Evolutionary conservation across 768 basidiomycete genomes (phyloP).

Genomic region (Tulasnella calospora): DNA sequence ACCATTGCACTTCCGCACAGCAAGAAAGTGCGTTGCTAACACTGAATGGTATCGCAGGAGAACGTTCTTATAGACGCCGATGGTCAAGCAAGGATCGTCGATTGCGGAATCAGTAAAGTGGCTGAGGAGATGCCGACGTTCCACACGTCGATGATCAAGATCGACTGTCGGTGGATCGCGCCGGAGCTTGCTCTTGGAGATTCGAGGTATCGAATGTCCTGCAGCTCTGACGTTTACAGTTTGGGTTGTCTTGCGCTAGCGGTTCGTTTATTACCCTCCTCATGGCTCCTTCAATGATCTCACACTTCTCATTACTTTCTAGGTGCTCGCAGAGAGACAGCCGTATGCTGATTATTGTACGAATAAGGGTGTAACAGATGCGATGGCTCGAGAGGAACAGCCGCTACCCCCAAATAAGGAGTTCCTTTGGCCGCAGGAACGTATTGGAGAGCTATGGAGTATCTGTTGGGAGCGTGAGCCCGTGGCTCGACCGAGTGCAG

Average conservation of each 20-base stretch:
- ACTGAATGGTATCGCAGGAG: not conserved
- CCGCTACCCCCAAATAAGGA: not conserved
- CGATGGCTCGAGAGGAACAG: not conserved
- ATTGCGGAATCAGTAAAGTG: not conserved
- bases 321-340: not conserved
- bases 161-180: not conserved
- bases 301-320: not conserved
- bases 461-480: not conserved
- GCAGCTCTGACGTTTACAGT: not conserved
- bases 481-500: not conserved
- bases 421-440: not conserved
- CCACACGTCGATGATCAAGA: not conserved
- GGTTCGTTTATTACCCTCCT: not conserved
- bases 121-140: not conserved
- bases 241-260: not conserved
- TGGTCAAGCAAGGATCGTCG: not conserved
- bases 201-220: not conserved
- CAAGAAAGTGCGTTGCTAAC: not conserved
- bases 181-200: not conserved
- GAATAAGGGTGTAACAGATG: not conserved
- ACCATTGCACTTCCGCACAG: not conserved
- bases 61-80: not conserved
- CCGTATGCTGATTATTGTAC: not conserved
- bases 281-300: not conserved
- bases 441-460: not conserved